Conservation (phyloP, 164 flowering plant genomes). For the Tetrastigma voinierianum region DNA sequence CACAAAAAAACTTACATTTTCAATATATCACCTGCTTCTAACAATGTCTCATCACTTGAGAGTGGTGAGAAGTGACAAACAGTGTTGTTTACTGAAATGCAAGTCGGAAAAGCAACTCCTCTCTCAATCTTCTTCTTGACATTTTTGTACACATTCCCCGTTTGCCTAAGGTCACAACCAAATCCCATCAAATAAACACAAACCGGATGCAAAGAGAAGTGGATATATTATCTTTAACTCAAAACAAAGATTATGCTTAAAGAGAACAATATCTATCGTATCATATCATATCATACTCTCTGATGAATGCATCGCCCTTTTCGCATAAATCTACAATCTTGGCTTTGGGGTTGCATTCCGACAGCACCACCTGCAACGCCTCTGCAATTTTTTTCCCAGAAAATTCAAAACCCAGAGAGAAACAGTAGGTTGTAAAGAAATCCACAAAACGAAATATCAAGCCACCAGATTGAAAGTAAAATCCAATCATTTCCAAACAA, state of each 20-base stretch:
- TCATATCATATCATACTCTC: constrained; percentile 54
- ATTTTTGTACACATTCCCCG: constrained; percentile 86
- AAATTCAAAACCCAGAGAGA: too few species aligned
- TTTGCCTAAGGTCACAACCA: constrained; percentile 47
- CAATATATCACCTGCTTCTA: constrained; percentile 79
- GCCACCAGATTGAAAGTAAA: too few species aligned
- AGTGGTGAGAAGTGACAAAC: constrained; percentile 92
- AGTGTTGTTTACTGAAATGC: constrained; percentile 85
- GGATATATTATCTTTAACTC: background rate
- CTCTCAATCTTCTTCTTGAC: constrained; percentile 92
- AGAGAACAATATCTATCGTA: background rate
- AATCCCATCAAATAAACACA: background rate
- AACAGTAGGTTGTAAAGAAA: too few species aligned
- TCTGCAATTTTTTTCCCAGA: constrained; percentile 36
- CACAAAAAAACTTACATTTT: constrained; percentile 60
- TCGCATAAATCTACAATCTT: constrained; percentile 90
- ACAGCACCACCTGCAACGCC: constrained; percentile 80
- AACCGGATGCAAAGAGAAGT: background rate
- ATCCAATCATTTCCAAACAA: too few species aligned
- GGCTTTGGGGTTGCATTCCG: constrained; percentile 78
- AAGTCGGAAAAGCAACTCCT: constrained; percentile 93
- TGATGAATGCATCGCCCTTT: constrained; percentile 76
- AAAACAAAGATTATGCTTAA: background rate
- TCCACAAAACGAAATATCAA: too few species aligned
- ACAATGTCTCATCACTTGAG: constrained; percentile 74